Percentiles rank a stretch among this genome's conserved stretches.
Evolutionary conservation across 352 stramenopile species (phyloP).

Genomic region (Discostella stelligera): DNA sequence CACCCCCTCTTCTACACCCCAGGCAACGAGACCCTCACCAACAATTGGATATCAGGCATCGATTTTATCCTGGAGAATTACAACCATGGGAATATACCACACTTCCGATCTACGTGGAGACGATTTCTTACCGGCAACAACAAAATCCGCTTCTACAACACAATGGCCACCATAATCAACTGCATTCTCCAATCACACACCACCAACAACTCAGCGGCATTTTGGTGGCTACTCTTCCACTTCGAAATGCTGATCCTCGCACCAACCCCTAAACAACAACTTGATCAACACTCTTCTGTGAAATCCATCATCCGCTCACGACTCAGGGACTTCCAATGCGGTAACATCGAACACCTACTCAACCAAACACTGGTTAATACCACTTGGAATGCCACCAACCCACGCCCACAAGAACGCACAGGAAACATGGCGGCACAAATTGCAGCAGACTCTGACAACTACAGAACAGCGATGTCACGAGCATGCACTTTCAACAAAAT

Average conservation of each 20-base stretch:
- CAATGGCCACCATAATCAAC: background rate
- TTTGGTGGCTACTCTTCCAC: background rate
- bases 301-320: background rate
- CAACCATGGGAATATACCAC: background rate
- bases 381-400: background rate
- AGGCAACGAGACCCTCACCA: background rate
- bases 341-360: background rate
- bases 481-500: background rate
- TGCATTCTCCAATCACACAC: background rate
- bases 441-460: conserved; percentile 12
- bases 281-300: background rate
- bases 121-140: background rate
- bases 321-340: background rate
- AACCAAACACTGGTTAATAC: background rate
- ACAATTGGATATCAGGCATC: background rate
- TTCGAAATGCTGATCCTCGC: background rate
- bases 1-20: background rate
- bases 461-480: background rate
- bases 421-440: background rate
- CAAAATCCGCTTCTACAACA: background rate
- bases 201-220: background rate
- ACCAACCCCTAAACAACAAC: background rate
- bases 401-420: no score
- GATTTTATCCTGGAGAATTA: background rate
- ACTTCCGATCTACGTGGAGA: background rate